Conservation (phyloP, 2,329 filamentous ascomycete species). For the Calonectria ilicicola region DNA sequence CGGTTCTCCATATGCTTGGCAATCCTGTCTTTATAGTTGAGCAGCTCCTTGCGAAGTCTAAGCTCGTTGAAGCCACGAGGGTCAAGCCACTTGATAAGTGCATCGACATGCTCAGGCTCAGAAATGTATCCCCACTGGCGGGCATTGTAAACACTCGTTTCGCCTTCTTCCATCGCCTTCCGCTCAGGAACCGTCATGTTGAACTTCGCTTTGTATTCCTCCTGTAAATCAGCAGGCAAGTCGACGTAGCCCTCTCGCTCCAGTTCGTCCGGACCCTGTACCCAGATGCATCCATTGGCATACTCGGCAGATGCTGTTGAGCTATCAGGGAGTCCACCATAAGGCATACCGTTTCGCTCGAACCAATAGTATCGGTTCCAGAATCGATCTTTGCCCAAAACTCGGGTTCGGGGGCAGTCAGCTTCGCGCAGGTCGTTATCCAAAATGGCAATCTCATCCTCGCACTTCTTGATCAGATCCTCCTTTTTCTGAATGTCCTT, state of each 20-base stretch:
- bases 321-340: constrained; percentile 86
- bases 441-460: constrained; percentile 85
- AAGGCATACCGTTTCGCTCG: constrained; percentile 98
- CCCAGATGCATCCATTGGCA: constrained; percentile 95
- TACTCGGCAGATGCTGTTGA: constrained; percentile 90
- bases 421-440: constrained; percentile 95
- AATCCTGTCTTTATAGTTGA: constrained; percentile 81
- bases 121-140: constrained; percentile 93
- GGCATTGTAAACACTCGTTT: constrained; percentile 81
- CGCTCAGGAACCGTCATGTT: constrained; percentile 87
- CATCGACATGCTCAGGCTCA: constrained; percentile 81
- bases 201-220: constrained; percentile 82
- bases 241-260: constrained; percentile 91
- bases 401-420: constrained; percentile 89
- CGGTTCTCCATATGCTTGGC: constrained; percentile 84
- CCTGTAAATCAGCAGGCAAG: constrained; percentile 75
- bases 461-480: constrained; percentile 81
- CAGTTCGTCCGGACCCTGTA: constrained; percentile 92
- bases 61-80: constrained; percentile 86
- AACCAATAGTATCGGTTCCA: constrained; percentile 99
- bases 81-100: constrained; percentile 89
- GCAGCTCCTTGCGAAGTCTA: constrained; percentile 88
- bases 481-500: constrained; percentile 93
- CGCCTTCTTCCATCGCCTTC: constrained; percentile 86
- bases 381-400: constrained; percentile 94